Conservation (phyloP, 495 filamentous ascomycete species). For the Viridothelium virens region DNA sequence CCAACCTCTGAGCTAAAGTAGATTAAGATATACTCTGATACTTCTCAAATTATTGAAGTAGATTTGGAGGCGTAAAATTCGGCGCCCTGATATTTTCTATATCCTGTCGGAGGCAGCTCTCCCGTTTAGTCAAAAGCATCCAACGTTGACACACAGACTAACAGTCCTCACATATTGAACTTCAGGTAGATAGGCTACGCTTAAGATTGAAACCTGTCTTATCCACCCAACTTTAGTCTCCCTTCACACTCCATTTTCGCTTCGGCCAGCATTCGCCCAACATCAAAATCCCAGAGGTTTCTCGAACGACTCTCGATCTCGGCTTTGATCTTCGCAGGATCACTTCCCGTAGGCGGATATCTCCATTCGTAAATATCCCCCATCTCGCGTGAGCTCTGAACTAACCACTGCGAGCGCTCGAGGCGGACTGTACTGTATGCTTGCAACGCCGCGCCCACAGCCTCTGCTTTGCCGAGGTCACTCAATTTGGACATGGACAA, state of each 20-base stretch:
- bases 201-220: too few relatives aligned
- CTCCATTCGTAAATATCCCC: slow-evolving; percentile 20
- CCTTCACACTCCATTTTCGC: background rate
- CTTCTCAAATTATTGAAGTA: too few relatives aligned
- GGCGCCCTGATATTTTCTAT: too few relatives aligned
- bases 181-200: too few relatives aligned
- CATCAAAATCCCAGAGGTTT: slow-evolving; percentile 16
- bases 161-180: too few relatives aligned
- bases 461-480: background rate
- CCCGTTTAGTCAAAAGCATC: too few relatives aligned
- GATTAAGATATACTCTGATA: too few relatives aligned
- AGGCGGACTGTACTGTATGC: slow-evolving; percentile 15
- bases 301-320: slow-evolving; percentile 14
- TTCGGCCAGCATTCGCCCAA: slow-evolving; percentile 13
- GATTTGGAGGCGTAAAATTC: too few relatives aligned
- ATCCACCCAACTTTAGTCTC: background rate
- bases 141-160: too few relatives aligned
- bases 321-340: slow-evolving; percentile 15
- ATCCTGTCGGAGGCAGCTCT: too few relatives aligned
- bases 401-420: slow-evolving; percentile 21
- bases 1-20: too few relatives aligned
- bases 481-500: background rate
- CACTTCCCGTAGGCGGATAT: slow-evolving; percentile 4
- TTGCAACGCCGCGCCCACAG: background rate
- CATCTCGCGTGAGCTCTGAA: slow-evolving; percentile 14